Conservation (phyloP, 129 eudicot genomes). For the Escallonia herrerae region DNA sequence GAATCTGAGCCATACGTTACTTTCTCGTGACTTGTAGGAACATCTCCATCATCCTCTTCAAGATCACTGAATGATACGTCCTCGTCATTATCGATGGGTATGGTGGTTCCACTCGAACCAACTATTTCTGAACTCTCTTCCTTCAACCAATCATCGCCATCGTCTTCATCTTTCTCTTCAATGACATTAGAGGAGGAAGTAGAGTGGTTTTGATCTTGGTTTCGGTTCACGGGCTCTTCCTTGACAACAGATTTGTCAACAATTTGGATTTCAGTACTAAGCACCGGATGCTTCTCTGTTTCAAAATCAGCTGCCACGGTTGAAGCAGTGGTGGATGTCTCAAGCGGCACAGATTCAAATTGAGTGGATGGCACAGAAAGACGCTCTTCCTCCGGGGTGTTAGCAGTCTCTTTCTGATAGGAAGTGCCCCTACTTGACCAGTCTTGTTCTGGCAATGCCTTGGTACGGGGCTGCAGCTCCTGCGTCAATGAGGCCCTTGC, state of each 20-base stretch:
- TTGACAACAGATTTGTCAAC: constrained; percentile 53
- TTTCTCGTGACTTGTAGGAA: constrained; percentile 46
- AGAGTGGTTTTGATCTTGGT: constrained; percentile 16
- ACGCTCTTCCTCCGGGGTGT: constrained; percentile 25
- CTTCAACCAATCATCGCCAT: constrained; percentile 77
- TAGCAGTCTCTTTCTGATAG: constrained; percentile 21
- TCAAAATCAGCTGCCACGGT: constrained; percentile 28
- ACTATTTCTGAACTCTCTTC: constrained; percentile 59
- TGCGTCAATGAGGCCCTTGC: constrained; percentile 68
- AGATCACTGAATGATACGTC: constrained; percentile 95
- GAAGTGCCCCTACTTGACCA: constrained; percentile 14
- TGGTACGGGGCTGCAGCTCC: constrained; percentile 34
- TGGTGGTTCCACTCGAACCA: constrained; percentile 29
- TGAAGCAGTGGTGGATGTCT: constrained; percentile 20
- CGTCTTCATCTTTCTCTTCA: constrained; percentile 48
- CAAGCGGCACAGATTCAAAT: constrained; percentile 22
- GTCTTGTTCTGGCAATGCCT: constrained; percentile 29
- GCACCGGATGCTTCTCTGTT: constrained; percentile 38
- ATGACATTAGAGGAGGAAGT: constrained; percentile 8
- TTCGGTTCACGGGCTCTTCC: constrained; percentile 23
- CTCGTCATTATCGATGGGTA: constrained; percentile 56
- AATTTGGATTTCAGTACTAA: constrained; percentile 37
- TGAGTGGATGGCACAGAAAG: constrained; percentile 30
- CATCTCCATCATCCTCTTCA: constrained; percentile 80
- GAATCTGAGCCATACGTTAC: constrained; percentile 39